phyloP scores from a whole-genome alignment of 1,284 basidiomycete genomes.

The Leccinum pachyderme region DNA sequence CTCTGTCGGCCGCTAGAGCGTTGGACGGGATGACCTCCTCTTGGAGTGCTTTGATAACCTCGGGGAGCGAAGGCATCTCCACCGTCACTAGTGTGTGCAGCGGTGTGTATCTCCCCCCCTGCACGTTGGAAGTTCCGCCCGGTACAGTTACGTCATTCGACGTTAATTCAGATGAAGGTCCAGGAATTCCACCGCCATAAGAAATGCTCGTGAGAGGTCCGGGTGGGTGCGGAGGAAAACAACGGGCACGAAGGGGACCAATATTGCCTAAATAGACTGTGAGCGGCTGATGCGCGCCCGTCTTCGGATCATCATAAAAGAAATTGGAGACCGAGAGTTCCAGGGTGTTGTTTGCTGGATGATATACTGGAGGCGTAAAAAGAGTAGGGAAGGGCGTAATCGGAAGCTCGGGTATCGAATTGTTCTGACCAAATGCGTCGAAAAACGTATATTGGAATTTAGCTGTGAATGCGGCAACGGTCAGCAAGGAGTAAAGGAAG shows the following conservation, averaged over 20 bases:
- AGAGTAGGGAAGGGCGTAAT: constrained; percentile 90
- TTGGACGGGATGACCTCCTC: constrained; percentile 57
- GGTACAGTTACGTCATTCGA: constrained; percentile 33
- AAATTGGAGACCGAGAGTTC: constrained; percentile 85
- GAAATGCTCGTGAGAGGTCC: constrained; percentile 62
- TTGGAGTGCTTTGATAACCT: constrained; percentile 71
- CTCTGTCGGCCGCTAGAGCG: constrained; percentile 33
- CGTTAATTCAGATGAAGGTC: constrained; percentile 30
- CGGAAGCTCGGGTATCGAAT: constrained; percentile 68
- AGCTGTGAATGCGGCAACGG: constrained; percentile 43
- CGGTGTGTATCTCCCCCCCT: constrained; percentile 48
- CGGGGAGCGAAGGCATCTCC: constrained; percentile 68
- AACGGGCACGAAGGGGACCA: constrained; percentile 74
- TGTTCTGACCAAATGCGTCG: constrained; percentile 80
- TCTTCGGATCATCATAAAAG: constrained; percentile 71
- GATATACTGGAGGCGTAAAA: constrained; percentile 77
- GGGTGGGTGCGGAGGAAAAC: constrained; percentile 66
- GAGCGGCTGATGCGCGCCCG: constrained; percentile 62
- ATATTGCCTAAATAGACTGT: constrained; percentile 89
- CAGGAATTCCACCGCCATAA: constrained; percentile 44
- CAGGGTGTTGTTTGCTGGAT: constrained; percentile 68
- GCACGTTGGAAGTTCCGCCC: constrained; percentile 29
- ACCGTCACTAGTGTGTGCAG: constrained; percentile 76
- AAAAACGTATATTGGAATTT: constrained; percentile 96
- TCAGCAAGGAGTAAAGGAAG: constrained; percentile 18